phyloP scores from a whole-genome alignment of 768 basidiomycete species.

The Trichaptum fuscoviolaceum region DNA sequence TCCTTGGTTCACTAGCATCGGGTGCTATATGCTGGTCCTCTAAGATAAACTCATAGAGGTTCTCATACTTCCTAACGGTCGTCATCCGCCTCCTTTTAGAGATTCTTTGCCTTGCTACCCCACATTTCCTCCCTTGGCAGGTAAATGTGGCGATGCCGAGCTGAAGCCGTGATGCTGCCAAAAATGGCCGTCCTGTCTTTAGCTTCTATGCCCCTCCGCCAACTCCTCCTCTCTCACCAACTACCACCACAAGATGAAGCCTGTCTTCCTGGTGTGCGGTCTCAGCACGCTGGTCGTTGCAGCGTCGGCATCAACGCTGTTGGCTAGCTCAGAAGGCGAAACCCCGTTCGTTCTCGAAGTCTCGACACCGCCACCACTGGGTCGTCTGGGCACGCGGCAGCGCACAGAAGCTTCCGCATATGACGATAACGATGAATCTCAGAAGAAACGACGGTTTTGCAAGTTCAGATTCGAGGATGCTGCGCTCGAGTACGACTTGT shows the following conservation, averaged over 20 bases:
- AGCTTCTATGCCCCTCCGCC: neutral
- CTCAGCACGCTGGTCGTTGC: neutral
- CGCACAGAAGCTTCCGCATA: neutral
- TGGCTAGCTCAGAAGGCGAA: neutral
- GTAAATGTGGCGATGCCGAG: neutral
- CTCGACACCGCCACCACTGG: neutral
- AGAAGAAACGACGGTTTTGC: neutral
- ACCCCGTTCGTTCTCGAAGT: neutral
- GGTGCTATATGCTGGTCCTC: neutral
- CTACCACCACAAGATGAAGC: neutral
- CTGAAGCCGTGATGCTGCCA: neutral
- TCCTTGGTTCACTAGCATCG: too few species aligned
- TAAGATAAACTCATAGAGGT: neutral
- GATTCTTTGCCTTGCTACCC: neutral
- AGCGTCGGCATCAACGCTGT: neutral
- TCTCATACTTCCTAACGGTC: neutral
- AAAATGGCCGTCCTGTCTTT: neutral
- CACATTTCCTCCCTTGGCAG: neutral
- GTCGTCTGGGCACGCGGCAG: neutral
- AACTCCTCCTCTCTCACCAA: neutral
- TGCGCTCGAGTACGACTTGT: neutral
- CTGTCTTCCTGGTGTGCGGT: neutral
- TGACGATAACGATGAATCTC: neutral
- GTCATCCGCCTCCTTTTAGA: neutral
- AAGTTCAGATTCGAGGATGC: neutral